Evolutionary conservation across 176 grass and related monocot species (phyloP), one percentile per base, ranked within the genome.

Genomic region (Oryza punctata): DNA sequence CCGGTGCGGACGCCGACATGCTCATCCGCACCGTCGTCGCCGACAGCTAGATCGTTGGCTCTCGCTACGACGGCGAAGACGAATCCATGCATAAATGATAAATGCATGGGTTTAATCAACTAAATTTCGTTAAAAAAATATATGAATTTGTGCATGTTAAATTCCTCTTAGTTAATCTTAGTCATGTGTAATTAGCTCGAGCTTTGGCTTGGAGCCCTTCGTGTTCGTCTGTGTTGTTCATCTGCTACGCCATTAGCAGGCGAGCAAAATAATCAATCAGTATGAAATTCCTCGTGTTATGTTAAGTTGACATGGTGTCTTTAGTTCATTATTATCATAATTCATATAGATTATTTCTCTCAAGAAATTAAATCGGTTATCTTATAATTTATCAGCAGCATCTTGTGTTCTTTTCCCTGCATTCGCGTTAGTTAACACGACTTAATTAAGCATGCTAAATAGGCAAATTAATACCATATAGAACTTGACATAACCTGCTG

Each of bases 1-100:
- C 47, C 21, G 15, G 6, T 1, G 8, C 0, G 15, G 41, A 28
- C n/a, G 41, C 21, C 54, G 84, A 79, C n/a, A 79, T 87, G 88
- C 16, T 79, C 79, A 83, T 90, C 84, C 75, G 84, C 12, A 41
- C 74, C 2, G 74, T 87, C 79, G 82, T 76, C 65, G 75, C 68
- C 61, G 63, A 79, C 60, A 90, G 64, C 79, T 90, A 90, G 38
- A 79, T 74, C 18, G 14, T 6, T 61, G 2, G 19, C 65, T 49
- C 14, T 69, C 3, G 19, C 65, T 63, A 71, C 8, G 61, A 78
- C 13, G 13, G 3, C 35, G 35, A 38, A 38, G 33, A 65, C 30
- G 33, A 0, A 49, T 4, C 29, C 29, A 19, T 49, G 28, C 44
- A n/a, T n/a, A n/a, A n/a, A n/a, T 14, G 46, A 59, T 44, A n/a